These are phyloP conservation scores for Heritiera fomes DNA, from an alignment of 345 rosid species.

Conservation along the genomic window DNA sequence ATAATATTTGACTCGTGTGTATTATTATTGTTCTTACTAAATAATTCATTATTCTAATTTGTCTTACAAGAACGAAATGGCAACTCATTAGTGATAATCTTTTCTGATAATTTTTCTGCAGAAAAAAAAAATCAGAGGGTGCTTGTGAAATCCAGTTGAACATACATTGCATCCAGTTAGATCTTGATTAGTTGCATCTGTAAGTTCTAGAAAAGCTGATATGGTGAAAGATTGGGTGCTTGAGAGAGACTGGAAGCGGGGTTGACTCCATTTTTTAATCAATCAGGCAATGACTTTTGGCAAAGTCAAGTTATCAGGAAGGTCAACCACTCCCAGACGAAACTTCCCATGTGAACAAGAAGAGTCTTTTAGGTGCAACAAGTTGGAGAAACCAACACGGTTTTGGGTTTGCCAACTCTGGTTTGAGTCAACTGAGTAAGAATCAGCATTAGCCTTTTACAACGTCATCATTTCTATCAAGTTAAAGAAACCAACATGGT, in stretches of 20 bases:
- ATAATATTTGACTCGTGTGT: too few relatives aligned
- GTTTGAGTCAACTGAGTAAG: background rate
- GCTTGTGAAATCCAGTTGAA: too few relatives aligned
- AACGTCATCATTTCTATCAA: background rate
- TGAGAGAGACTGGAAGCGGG: background rate
- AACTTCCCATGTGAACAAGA: conserved; percentile 1
- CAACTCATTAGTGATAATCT: too few relatives aligned
- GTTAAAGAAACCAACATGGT: background rate
- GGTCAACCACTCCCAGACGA: background rate
- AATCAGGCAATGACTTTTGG: background rate
- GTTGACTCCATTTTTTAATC: conserved; percentile 7
- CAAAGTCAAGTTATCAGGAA: conserved; percentile 3
- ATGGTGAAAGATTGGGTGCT: background rate
- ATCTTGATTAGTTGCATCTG: conserved; percentile 5
- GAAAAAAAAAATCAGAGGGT: too few relatives aligned
- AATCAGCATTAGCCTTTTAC: too few relatives aligned
- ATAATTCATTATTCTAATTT: too few relatives aligned
- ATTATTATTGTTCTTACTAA: too few relatives aligned
- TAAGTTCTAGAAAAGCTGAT: conserved; percentile 3
- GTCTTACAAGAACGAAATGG: too few relatives aligned
- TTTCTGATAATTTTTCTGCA: too few relatives aligned
- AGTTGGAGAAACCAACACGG: background rate
- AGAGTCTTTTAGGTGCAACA: background rate
- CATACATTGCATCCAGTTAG: too few relatives aligned
- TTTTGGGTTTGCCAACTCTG: background rate